Evolutionary conservation across 371 early-diverging fungal species (phyloP), one percentile per base, ranked within the genome.

Genomic region (Phascolomyces articulosus): DNA sequence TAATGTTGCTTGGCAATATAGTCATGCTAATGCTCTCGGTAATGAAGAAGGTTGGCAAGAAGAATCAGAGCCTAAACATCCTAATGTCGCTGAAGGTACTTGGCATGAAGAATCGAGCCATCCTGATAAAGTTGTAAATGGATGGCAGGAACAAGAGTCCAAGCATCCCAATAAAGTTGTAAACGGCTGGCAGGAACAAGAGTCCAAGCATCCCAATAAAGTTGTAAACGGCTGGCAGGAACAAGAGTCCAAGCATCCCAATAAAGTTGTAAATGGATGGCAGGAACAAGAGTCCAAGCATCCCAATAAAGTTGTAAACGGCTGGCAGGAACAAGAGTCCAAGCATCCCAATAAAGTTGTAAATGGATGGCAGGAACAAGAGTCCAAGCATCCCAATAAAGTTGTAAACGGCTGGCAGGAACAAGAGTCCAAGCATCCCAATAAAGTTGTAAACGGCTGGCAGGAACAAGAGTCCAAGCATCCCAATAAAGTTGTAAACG

Each of bases 51-150:
- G 34, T 40, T 56, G 57, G 57, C n/a, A n/a, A n/a, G 34, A 20
- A 11, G 40, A 29, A n/a, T 31, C 57, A 15, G 57, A 56, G 7
- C 31, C 57, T 8, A 56, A 16, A n/a, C 57, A 56, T 20, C 55
- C 55, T 29, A 26, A 54, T 29, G 27, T 27, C 6, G 55, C 28
- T 26, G n/a, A n/a, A n/a, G n/a, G n/a, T n/a, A n/a, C n/a, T n/a
- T n/a, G n/a, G n/a, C n/a, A n/a, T n/a, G 47, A 47, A 13, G 18
- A 7, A 47, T 47, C 47, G 6, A 13, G 9, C 0, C 44, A 44
- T n/a, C 16, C 44, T 13, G 16, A 44, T 44, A 34, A 34, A 11
- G 2, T 2, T 34, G 29, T 18, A 3, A 55, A 24, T 51, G 51
- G 51, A 10, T 51, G 51, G 51, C 21, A 20, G 23, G 51, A 51